Evolutionary conservation across 768 basidiomycete species (phyloP).

Genomic region (Pisolithus tinctorius): DNA sequence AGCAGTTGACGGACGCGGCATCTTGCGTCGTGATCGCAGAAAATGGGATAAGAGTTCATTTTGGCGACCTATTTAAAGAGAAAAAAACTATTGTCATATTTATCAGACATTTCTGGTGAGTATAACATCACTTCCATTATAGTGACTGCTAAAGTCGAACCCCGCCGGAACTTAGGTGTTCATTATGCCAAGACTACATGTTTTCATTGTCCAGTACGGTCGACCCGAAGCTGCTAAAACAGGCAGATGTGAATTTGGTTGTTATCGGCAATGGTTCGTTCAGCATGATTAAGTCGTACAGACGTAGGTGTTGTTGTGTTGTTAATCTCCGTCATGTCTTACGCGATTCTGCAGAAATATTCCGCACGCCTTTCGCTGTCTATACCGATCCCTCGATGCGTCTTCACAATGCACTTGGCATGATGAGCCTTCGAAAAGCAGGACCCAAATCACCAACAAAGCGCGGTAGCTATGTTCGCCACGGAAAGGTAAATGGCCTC

Average conservation of each 20-base stretch:
- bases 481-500: constrained; percentile 58
- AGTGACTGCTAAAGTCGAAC: constrained; percentile 1
- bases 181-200: constrained; percentile 85
- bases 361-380: constrained; percentile 62
- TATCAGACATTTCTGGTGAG: constrained; percentile 78
- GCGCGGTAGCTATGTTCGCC: constrained; percentile 58
- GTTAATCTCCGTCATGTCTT: neutral
- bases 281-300: constrained; percentile 71
- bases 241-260: constrained; percentile 52
- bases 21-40: constrained; percentile 59
- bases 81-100: constrained; percentile 71
- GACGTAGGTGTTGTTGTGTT: constrained; percentile 33
- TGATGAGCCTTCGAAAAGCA: constrained; percentile 43
- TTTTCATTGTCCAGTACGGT: constrained; percentile 50
- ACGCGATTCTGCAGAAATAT: constrained; percentile 43
- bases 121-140: neutral
- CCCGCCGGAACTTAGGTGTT: constrained; percentile 48
- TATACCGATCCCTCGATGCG: constrained; percentile 73
- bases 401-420: constrained; percentile 71
- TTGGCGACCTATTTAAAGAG: constrained; percentile 58
- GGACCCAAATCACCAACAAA: constrained; percentile 37
- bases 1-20: constrained; percentile 56
- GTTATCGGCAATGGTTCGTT: constrained; percentile 76
- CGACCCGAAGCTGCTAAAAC: constrained; percentile 39
- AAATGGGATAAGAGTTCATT: constrained; percentile 56